Conservation (phyloP, 2,329 filamentous ascomycete genomes). For the Dactylellina drechsleri region DNA sequence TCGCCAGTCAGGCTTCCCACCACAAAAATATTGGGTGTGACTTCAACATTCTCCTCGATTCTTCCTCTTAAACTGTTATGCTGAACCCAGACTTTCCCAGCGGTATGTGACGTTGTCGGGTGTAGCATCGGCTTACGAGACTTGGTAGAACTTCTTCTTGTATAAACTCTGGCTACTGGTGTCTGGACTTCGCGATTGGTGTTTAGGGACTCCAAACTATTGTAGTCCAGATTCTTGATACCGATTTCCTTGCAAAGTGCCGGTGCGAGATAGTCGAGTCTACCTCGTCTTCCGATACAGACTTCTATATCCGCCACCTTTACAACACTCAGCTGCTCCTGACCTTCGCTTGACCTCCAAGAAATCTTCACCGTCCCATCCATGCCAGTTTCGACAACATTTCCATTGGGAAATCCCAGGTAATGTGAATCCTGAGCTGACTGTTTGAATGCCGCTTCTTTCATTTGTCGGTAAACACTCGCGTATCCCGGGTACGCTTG, state of each 20-base stretch:
- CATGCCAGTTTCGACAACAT: constrained; percentile 57
- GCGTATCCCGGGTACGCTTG: constrained; percentile 73
- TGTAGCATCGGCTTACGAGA: constrained; percentile 34
- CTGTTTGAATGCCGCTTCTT: constrained; percentile 63
- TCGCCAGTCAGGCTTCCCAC: constrained; percentile 71
- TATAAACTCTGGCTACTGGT: constrained; percentile 11
- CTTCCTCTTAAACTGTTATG: constrained; percentile 68
- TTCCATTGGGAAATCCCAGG: constrained; percentile 58
- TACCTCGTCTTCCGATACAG: constrained; percentile 69
- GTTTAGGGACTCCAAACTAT: constrained; percentile 7
- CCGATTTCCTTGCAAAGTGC: constrained; percentile 66
- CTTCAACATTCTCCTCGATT: constrained; percentile 66
- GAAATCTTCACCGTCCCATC: constrained; percentile 62
- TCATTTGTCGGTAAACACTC: constrained; percentile 71
- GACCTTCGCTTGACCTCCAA: constrained; percentile 12
- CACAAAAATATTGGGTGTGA: constrained; percentile 67
- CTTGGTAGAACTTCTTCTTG: constrained; percentile 20
- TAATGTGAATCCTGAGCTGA: constrained; percentile 18
- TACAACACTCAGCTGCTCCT: constrained; percentile 61
- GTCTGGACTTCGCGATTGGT: not conserved
- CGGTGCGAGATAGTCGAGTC: constrained; percentile 66
- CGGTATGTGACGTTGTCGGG: constrained; percentile 40
- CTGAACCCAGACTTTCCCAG: constrained; percentile 63
- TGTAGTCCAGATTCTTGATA: constrained; percentile 40
- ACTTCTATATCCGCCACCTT: constrained; percentile 67